These are phyloP conservation scores for Lipomyces chichibuensis DNA, from an alignment of 805 yeast genomes.

Conservation along the genomic window DNA sequence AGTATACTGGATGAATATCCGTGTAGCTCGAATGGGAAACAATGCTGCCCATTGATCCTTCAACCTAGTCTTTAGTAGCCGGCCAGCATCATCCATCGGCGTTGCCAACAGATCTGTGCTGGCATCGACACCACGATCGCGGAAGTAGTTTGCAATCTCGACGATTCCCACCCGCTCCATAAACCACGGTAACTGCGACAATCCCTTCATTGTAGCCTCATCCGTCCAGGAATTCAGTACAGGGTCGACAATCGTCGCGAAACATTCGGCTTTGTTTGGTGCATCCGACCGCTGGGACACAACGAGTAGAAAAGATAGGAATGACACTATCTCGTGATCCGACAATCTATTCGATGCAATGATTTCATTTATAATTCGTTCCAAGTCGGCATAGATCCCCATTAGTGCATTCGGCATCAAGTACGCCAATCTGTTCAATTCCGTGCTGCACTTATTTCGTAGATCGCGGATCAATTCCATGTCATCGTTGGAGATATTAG, in stretches of 20 bases:
- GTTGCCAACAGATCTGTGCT: constrained; percentile 73
- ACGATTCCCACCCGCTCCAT: constrained; percentile 97
- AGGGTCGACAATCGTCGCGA: constrained; percentile 88
- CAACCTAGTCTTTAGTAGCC: constrained; percentile 69
- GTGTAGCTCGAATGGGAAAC: constrained; percentile 93
- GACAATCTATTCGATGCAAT: constrained; percentile 70
- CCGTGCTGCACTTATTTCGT: constrained; percentile 91
- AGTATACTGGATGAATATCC: constrained; percentile 92
- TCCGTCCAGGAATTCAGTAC: constrained; percentile 92
- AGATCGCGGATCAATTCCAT: constrained; percentile 82
- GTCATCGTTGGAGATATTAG: constrained; percentile 56
- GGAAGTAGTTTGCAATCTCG: constrained; percentile 87
- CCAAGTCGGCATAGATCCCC: constrained; percentile 78
- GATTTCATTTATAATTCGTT: constrained; percentile 73
- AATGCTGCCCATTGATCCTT: constrained; percentile 91
- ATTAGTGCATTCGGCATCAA: constrained; percentile 90
- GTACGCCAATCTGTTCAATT: constrained; percentile 88
- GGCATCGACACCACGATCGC: constrained; percentile 76
- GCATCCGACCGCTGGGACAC: constrained; percentile 81
- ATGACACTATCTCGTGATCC: constrained; percentile 90
- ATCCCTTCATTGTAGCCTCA: constrained; percentile 84
- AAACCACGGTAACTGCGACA: constrained; percentile 91
- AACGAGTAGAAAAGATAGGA: constrained; percentile 86
- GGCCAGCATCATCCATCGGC: constrained; percentile 88
- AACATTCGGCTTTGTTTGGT: constrained; percentile 69